Conservation (phyloP, 2,329 filamentous ascomycete species). For the Neoascochyta sp. region DNA sequence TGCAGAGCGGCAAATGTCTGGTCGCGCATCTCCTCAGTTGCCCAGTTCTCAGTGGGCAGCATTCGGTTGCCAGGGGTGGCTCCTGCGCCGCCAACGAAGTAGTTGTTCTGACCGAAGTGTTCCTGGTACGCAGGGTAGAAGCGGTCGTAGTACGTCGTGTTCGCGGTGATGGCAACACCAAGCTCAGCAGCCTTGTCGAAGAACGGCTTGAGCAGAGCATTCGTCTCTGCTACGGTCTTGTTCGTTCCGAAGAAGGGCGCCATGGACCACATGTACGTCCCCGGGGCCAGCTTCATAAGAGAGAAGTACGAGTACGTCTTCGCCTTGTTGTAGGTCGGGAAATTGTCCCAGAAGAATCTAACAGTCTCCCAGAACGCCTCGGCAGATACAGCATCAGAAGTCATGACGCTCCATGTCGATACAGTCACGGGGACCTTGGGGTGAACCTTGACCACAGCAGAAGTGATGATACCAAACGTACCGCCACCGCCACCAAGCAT, state of each 20-base stretch:
- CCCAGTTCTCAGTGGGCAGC: slow-evolving; percentile 33
- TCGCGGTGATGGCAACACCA: slow-evolving; percentile 21
- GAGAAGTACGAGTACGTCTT: slow-evolving; percentile 29
- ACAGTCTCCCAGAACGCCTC: slow-evolving; percentile 32
- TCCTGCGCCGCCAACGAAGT: slow-evolving; percentile 26
- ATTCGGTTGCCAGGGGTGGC: slow-evolving; percentile 35
- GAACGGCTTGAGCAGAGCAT: slow-evolving; percentile 22
- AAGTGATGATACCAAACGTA: slow-evolving; percentile 35
- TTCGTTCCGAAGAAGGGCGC: slow-evolving; percentile 26
- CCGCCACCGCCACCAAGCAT: slow-evolving; percentile 38
- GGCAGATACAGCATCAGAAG: slow-evolving; percentile 24
- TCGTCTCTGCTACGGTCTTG: slow-evolving; percentile 21
- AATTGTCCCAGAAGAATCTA: slow-evolving; percentile 19
- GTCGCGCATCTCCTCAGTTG: slow-evolving; percentile 21
- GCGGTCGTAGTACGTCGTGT: slow-evolving; percentile 21
- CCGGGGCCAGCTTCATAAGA: slow-evolving; percentile 21
- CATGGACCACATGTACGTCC: slow-evolving; percentile 25
- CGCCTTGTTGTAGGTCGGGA: slow-evolving; percentile 22
- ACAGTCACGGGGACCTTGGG: slow-evolving; percentile 28
- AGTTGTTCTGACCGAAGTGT: slow-evolving; percentile 23
- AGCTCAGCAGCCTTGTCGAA: slow-evolving; percentile 20
- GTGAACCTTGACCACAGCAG: slow-evolving; percentile 32
- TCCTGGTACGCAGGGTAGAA: slow-evolving; percentile 31
- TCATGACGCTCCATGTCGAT: slow-evolving; percentile 31
- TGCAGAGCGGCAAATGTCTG: slow-evolving; percentile 24